Evolutionary conservation across 768 basidiomycete genomes (phyloP).

Genomic region (Pulveroboletus sp.): DNA sequence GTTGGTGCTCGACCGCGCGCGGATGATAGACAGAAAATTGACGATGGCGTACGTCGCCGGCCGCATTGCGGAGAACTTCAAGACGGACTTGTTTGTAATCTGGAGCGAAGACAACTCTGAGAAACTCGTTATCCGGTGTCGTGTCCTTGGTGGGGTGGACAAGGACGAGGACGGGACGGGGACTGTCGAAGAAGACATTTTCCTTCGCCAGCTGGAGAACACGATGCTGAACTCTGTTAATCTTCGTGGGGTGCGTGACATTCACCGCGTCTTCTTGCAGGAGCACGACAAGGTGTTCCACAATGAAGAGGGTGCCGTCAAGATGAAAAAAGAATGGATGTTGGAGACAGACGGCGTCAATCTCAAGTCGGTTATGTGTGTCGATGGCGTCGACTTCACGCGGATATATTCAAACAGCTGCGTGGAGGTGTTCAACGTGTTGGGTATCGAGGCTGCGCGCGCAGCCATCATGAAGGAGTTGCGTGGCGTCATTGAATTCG

Average conservation of each 20-base stretch:
- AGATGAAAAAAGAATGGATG: conserved; percentile 79
- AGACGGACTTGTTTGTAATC: conserved; percentile 94
- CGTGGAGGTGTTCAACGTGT: conserved; percentile 87
- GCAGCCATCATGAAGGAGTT: conserved; percentile 93
- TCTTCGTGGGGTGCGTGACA: conserved; percentile 86
- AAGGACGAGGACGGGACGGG: conserved; percentile 82
- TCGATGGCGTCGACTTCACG: conserved; percentile 90
- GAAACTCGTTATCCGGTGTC: conserved; percentile 94
- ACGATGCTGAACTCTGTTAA: conserved; percentile 95
- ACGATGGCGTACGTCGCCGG: conserved; percentile 93
- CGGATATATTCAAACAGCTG: conserved; percentile 97
- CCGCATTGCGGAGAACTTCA: conserved; percentile 91
- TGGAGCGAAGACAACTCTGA: conserved; percentile 99
- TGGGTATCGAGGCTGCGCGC: conserved; percentile 96
- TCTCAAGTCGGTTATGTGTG: conserved; percentile 89
- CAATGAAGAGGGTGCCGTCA: conserved; percentile 59
- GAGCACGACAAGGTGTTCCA: conserved; percentile 77
- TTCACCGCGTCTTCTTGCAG: conserved; percentile 90
- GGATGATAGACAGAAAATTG: conserved; percentile 96
- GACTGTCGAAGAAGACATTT: conserved; percentile 85
- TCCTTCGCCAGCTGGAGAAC: conserved; percentile 92
- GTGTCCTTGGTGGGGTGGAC: conserved; percentile 78
- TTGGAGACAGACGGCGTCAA: conserved; percentile 97
- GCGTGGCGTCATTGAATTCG: conserved; percentile 95
- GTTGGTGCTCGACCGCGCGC: conserved; percentile 91